A percentile compares a stretch with the other conserved stretches of the same genome.
Evolutionary conservation across 805 yeast genomes (phyloP).

Genomic region (Wickerhamiella lipophila): DNA sequence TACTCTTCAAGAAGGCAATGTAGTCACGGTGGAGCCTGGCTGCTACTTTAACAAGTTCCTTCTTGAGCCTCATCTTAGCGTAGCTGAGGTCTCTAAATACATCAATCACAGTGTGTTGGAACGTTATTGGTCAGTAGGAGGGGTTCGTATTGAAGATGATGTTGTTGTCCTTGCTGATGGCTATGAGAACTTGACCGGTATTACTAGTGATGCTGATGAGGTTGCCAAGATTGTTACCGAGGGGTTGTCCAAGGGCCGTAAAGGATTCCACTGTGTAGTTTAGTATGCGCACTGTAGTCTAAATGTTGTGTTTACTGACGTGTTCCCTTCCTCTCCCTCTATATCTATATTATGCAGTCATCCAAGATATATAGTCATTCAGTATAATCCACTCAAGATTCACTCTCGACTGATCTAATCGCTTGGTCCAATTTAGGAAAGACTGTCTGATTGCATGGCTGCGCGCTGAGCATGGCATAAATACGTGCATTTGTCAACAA

Average conservation of each 20-base stretch:
- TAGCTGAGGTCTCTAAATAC: constrained; percentile 37
- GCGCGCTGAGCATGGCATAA: constrained; percentile 26
- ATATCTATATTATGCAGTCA: not conserved
- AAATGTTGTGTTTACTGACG: no score
- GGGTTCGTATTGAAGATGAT: constrained; percentile 94
- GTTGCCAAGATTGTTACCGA: constrained; percentile 60
- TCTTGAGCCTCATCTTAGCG: constrained; percentile 41
- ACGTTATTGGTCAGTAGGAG: constrained; percentile 83
- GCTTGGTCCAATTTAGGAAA: constrained; percentile 49
- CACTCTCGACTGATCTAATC: constrained; percentile 25
- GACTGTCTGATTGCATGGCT: constrained; percentile 28
- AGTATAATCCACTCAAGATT: no score
- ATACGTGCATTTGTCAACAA: constrained; percentile 48
- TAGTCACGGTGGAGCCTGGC: constrained; percentile 92
- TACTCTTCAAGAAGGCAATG: constrained; percentile 59
- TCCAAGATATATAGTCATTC: no score
- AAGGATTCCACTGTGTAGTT: constrained; percentile 48
- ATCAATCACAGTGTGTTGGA: constrained; percentile 56
- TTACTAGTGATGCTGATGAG: constrained; percentile 78
- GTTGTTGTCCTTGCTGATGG: constrained; percentile 67
- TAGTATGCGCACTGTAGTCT: constrained; percentile 15
- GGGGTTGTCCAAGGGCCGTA: constrained; percentile 48
- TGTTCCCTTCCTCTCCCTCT: no score
- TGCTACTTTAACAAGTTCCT: constrained; percentile 77
- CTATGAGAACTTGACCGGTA: constrained; percentile 63